Evolutionary conservation across 2,329 filamentous ascomycete genomes (phyloP), one percentile per base, ranked within the genome.

Genomic region (Colletotrichum sp.): DNA sequence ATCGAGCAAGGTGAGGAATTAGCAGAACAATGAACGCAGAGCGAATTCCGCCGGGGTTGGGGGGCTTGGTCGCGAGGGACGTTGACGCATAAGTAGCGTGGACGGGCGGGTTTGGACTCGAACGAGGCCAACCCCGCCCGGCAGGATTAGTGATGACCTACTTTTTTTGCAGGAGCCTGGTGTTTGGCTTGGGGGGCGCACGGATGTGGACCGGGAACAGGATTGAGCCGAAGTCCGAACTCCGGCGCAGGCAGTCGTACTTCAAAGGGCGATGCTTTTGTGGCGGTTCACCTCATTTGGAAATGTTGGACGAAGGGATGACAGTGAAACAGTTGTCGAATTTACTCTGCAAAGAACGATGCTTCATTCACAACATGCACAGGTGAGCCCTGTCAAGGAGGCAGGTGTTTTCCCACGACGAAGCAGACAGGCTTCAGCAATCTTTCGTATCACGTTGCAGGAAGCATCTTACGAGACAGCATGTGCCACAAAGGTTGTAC

Each of bases 21-120:
- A n/a, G 19, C 44, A 48, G 44, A 48, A 48, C 32, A 25, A 66
- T 27, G 30, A 61, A 52, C 11, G 30, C 6, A 68, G 15, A 34
- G 27, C 57, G 73, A 75, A 75, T 52, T 30, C 70, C 73, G 57
- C 32, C 73, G 70, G 73, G 25, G 44, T 75, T 75, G 55, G 68
- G 39, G 39, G 44, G 5, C 30, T 11, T 6, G 68, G 55, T 57
- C 30, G 39, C 16, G 68, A 72, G 72, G 55, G 68, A 32, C 25
- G 22, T 27, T 44, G 64, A n/a, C 32, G 70, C 70, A 68, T 60
- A 75, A 59, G 70, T 60, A 75, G 12, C 19, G 57, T 44, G 3
- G 64, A 36, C 15, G n/a, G 8, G 13, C 69, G 73, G 63, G 19
- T 16, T 75, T 75, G 34, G n/a, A 11, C 19, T 5, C 1, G 8